Evolutionary conservation across 352 stramenopile species (phyloP).

Genomic region (Phytopythium kandeliae): DNA sequence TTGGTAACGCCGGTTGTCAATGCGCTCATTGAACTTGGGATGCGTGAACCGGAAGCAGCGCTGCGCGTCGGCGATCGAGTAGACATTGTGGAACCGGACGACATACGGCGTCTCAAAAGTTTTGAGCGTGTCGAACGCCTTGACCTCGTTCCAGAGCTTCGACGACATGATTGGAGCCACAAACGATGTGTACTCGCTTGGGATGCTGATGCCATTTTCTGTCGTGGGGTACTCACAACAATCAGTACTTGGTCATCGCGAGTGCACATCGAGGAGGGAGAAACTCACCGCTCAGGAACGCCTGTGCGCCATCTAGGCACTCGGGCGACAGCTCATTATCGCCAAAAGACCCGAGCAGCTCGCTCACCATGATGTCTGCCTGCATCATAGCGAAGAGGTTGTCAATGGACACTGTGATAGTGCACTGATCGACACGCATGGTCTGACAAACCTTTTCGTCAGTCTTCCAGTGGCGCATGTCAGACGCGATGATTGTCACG

Average conservation of each 20-base stretch:
- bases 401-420: not conserved
- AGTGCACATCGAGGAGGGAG: not conserved
- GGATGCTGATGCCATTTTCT: conserved; percentile 88
- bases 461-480: conserved; percentile 84
- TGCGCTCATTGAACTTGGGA: conserved; percentile 62
- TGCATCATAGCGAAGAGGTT: conserved; percentile 2
- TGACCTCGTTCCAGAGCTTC: conserved; percentile 91
- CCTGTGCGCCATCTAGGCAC: conserved; percentile 94
- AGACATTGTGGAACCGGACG: conserved; percentile 92
- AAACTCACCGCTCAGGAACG: conserved; percentile 81
- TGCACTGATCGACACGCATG: too few species aligned
- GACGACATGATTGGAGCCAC: conserved; percentile 93
- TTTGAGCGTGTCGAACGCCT: conserved; percentile 67
- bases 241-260: not conserved
- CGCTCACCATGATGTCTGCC: conserved; percentile 95
- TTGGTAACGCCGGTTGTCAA: conserved; percentile 83
- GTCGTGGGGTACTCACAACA: conserved; percentile 9
- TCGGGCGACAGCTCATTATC: conserved; percentile 99
- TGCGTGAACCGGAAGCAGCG: conserved; percentile 94
- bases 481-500: conserved; percentile 76
- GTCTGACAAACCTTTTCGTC: conserved; percentile 37
- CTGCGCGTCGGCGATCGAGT: conserved; percentile 79
- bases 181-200: conserved; percentile 92
- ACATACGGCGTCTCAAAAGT: conserved; percentile 97
- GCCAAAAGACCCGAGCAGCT: conserved; percentile 95